phyloP scores from a whole-genome alignment of 495 filamentous ascomycete species.

The Annulohypoxylon moriforme region DNA sequence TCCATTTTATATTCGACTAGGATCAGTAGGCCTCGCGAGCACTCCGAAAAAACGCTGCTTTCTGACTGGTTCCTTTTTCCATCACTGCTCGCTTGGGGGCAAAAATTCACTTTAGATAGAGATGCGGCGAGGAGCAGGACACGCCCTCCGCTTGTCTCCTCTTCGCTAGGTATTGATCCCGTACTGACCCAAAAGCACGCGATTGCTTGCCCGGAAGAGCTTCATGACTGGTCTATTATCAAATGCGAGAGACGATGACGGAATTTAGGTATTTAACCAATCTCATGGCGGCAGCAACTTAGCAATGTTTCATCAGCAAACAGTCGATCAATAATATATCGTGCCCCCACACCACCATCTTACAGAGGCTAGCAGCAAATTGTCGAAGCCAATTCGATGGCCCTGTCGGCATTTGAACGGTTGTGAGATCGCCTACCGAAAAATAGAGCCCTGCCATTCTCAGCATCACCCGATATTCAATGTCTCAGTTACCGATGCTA shows the following conservation, averaged over 20 bases:
- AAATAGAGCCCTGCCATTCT: conserved; percentile 1
- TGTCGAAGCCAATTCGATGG: conserved; percentile 31
- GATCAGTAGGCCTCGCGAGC: not conserved
- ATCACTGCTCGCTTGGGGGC: conserved; percentile 8
- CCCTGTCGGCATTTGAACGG: conserved; percentile 44
- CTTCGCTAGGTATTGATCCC: not conserved
- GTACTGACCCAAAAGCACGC: conserved; percentile 35
- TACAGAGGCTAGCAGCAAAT: conserved; percentile 20
- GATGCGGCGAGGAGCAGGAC: not conserved
- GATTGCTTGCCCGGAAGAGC: conserved; percentile 29
- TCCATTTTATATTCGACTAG: conserved; percentile 35
- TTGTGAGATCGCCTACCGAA: conserved; percentile 29
- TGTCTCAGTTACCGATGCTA: conserved; percentile 18
- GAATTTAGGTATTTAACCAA: conserved; percentile 34
- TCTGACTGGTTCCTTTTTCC: not conserved
- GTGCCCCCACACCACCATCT: conserved; percentile 38
- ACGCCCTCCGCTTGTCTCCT: not conserved
- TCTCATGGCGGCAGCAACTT: conserved; percentile 18
- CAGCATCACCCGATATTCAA: conserved; percentile 1
- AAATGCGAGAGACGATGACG: conserved; percentile 34
- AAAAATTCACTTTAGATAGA: conserved; percentile 4
- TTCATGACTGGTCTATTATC: conserved; percentile 28
- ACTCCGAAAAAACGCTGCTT: conserved; percentile 17
- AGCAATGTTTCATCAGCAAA: conserved; percentile 40
- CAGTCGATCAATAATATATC: conserved; percentile 32